Evolutionary conservation across 768 basidiomycete species (phyloP), one percentile per base, ranked within the genome.

Genomic region (Polyporus arcularius): DNA sequence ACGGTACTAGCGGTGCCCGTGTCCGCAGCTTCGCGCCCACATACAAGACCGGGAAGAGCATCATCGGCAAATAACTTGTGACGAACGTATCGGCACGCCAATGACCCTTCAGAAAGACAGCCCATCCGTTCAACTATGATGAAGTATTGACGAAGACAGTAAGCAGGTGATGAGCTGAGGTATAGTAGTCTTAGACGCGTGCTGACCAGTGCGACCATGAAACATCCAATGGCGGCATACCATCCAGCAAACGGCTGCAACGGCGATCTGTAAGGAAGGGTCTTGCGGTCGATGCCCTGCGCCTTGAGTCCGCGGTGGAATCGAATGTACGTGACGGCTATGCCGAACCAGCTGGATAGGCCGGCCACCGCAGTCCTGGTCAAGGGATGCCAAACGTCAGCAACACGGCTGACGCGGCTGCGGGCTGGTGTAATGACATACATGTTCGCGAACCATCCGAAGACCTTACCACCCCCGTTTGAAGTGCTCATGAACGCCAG

Each of bases 31-130:
- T 61, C 42, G 67, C 65, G 21, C 55, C 70, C 15, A 78, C 3
- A 68, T 78, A 85, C 10, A 85, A 62, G 42, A 81, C 43, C 15
- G 82, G 82, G 75, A 85, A 82, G 53, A 80, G 65, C 40, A 67
- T 65, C 58, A 80, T 62, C 11, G 79, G 76, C 31, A 79, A 40
- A 59, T 81, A 80, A 67, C 75, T 71, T 4, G 79, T 80, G 26
- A 80, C 71, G 62, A 80, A 80, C 0, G 71, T 73, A 31, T 70
- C 73, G 8, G 71, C 65, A 46, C 64, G 67, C 80, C 79, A 80
- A 51, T 70, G 65, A 4, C 70, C 74, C 21, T 64, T 68, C 30
- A 80, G 64, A 66, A 80, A 80, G 16, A 79, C 78, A 21, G 65
- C 55, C 73, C 74, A 80, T 0, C 73, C 78, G 60, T 73, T 75